These are phyloP conservation scores for Trichoderma arundinaceum DNA, from an alignment of 2,329 filamentous ascomycete species.

Conservation along the genomic window DNA sequence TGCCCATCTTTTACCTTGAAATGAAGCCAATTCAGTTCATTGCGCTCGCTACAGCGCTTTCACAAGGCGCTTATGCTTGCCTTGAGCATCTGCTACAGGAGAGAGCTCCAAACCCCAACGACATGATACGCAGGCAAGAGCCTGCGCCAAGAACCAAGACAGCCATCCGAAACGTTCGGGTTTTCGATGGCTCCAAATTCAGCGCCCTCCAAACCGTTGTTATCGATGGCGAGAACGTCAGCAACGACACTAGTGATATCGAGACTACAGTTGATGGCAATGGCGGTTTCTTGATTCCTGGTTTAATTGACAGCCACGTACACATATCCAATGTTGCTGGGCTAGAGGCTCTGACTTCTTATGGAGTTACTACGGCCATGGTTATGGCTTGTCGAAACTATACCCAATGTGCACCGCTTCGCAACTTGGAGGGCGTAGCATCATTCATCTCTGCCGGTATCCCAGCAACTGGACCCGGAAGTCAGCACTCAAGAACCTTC, in stretches of 20 bases:
- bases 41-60: not conserved
- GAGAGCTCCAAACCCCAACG: not conserved
- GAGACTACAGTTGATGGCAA: slow-evolving; percentile 13
- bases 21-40: slow-evolving; percentile 7
- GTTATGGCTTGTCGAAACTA: slow-evolving; percentile 27
- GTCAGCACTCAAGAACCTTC: slow-evolving; percentile 23
- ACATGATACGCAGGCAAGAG: slow-evolving; percentile 8
- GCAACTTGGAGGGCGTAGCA: slow-evolving; percentile 13
- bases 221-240: slow-evolving; percentile 18
- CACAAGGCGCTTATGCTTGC: not conserved
- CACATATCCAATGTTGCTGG: slow-evolving; percentile 12
- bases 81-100: slow-evolving; percentile 11
- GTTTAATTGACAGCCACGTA: slow-evolving; percentile 20
- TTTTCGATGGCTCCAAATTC: slow-evolving; percentile 10
- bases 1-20: not conserved
- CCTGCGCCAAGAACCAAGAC: slow-evolving; percentile 4
- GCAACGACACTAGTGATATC: slow-evolving; percentile 8
- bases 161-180: slow-evolving; percentile 14
- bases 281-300: slow-evolving; percentile 11
- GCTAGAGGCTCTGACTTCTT: slow-evolving; percentile 2
- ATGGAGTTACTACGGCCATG: slow-evolving; percentile 13
- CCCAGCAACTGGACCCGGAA: slow-evolving; percentile 17
- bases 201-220: slow-evolving; percentile 3
- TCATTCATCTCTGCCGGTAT: slow-evolving; percentile 17
- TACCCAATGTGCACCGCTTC: slow-evolving; percentile 14